Base-by-base conservation (phyloP, 805 yeast species). In the Candida suzukii region DNA sequence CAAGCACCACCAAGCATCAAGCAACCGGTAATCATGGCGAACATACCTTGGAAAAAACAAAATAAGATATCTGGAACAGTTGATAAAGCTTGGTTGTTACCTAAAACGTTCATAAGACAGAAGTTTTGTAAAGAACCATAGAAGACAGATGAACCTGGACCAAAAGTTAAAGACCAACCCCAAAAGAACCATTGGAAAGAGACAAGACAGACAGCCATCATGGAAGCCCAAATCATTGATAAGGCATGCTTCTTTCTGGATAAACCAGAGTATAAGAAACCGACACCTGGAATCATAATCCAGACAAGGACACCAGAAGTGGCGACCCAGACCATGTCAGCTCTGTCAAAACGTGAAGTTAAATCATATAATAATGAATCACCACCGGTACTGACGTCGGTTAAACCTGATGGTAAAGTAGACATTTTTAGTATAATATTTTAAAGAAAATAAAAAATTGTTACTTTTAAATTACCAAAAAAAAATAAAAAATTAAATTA, bases 1-100 rank as follows among this genome's bases (percentile, higher is more conserved):
- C 95, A 87, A 40, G 96, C 96, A 65, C 96, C 99, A 62, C 99
- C 99, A 37, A 90, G 74, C 95, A 91, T 82, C 66, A 93, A 75
- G 58, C 86, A 83, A 48, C 95, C 97, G 26, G 98, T 88, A 38
- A 83, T 83, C 60, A 83, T 78, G 35, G 98, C 98, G 57, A 93
- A 93, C 96, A 88, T 88, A 57, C 96, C 95, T 68, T 91, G 98
- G 78, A 80, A 91, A 48, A 86, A 81, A 57, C 88, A 81, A 67
- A 83, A 91, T 45, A 91, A 73, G 42, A 91, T 82, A 60, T 90
- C 97, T 18, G 99, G 99, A n/a, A 91, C 70, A 3, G 83, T 54
- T 2, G 76, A 46, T 10, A 74, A 80, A 27, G 78, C 78, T 19
- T 82, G 68, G 29, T 91, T 90, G 12, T 82, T 85, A 48, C 95